These are phyloP conservation scores for Ascoidea asiatica DNA, from an alignment of 805 yeast genomes.

Conservation along the genomic window DNA sequence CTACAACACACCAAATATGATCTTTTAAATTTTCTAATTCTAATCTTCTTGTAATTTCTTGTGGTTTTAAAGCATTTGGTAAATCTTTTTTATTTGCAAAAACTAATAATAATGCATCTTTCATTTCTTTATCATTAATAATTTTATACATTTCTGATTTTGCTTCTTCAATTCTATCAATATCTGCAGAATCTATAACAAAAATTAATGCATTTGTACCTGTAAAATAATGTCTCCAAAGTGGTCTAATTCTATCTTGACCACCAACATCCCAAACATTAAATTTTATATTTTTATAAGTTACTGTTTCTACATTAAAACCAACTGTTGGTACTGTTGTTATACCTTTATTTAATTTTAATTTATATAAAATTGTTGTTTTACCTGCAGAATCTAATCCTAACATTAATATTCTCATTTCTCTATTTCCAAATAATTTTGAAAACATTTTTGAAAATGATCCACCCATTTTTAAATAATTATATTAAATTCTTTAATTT, in stretches of 20 bases:
- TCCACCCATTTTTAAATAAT: conserved; percentile 17
- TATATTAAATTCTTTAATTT: neutral
- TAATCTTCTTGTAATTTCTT: conserved; percentile 63
- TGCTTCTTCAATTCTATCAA: conserved; percentile 60
- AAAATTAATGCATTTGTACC: conserved; percentile 87
- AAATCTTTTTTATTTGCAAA: conserved; percentile 86
- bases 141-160: conserved; percentile 67
- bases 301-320: conserved; percentile 80
- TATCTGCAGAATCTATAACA: conserved; percentile 77
- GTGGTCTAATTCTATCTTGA: conserved; percentile 79
- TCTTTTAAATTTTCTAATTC: conserved; percentile 46
- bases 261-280: conserved; percentile 97
- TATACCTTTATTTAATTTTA: conserved; percentile 61
- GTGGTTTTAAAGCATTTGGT: conserved; percentile 58
- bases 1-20: conserved; percentile 85
- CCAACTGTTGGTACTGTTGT: conserved; percentile 91
- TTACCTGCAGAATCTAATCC: conserved; percentile 93
- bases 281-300: conserved; percentile 68
- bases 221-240: conserved; percentile 93
- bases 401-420: conserved; percentile 65
- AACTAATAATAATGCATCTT: conserved; percentile 64
- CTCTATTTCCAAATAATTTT: conserved; percentile 36
- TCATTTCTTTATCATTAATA: conserved; percentile 72
- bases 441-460: conserved; percentile 20
- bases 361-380: conserved; percentile 73